Base-by-base conservation (phyloP, 2,329 filamentous ascomycete genomes). In the Colletotrichum tofieldiae region DNA sequence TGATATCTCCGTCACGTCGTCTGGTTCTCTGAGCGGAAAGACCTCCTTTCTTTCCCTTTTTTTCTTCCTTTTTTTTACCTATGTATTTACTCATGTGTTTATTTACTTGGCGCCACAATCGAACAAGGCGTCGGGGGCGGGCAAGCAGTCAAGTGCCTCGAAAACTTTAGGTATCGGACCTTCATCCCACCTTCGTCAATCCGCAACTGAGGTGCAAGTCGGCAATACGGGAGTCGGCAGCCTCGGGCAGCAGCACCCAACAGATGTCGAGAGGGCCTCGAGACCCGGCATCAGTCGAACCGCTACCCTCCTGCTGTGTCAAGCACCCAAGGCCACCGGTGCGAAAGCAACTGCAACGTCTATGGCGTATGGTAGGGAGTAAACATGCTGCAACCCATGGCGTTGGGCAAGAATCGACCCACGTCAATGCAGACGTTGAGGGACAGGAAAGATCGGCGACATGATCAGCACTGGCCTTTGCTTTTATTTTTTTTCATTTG, bases 381-480 rank as follows among this genome's bases (percentile, higher is more conserved):
- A 39, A 11, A 12, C 47, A 51, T 35, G 23, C 8, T 8, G 16
- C n/a, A n/a, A 45, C 11, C 39, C 47, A 63, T 26, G 35, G 9
- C 35, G 49, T 54, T 54, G 8, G 37, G 47, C 23, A 41, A 54
- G 51, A 60, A 23, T 29, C 45, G 37, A 20, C 59, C 51, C 58
- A 47, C 35, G 23, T 35, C n/a, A 39, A 68, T 49, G 64, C 64
- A 60, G 35, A 20, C 12, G 54, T 11, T 37, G 59, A 23, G 41
- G 39, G 39, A n/a, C 39, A 8, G 35, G 37, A 54, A 45, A 23
- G 62, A 71, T 71, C 67, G 62, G 23, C 67, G 14, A 20, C 23
- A 41, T 47, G 67, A 67, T 67, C 63, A 61, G 63, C 55, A 16
- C 32, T 41, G 12, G n/a, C 29, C 29, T 32, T 32, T 14, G 4